Conservation (phyloP, 1,284 basidiomycete species). For the Kwoniella shivajii region DNA sequence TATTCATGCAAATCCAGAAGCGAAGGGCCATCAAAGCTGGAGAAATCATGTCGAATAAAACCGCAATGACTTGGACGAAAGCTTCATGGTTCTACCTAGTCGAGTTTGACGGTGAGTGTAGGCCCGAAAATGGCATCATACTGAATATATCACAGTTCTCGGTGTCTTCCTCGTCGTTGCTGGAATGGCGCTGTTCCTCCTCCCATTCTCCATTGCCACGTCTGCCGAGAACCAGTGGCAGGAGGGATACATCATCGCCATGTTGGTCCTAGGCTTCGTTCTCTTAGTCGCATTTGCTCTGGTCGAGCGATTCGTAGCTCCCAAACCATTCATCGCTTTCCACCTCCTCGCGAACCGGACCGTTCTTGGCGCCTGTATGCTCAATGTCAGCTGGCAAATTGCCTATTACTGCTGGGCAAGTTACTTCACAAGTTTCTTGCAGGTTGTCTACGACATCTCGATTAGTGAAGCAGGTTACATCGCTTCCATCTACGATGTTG, state of each 20-base stretch:
- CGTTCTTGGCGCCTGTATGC: constrained; percentile 48
- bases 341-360: constrained; percentile 47
- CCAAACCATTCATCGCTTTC: constrained; percentile 51
- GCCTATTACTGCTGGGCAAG: constrained; percentile 47
- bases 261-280: constrained; percentile 52
- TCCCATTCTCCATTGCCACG: constrained; percentile 52
- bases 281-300: constrained; percentile 46
- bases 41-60: constrained; percentile 18
- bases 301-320: constrained; percentile 46
- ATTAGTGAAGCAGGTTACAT: constrained; percentile 51
- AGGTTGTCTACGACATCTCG: constrained; percentile 50
- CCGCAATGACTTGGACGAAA: too few relatives aligned
- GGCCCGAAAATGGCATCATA: too few relatives aligned
- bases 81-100: constrained; percentile 48
- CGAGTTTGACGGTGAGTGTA: constrained; percentile 39
- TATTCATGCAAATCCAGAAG: constrained; percentile 38
- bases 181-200: constrained; percentile 50
- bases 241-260: constrained; percentile 48
- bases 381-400: constrained; percentile 49
- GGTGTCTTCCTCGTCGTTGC: constrained; percentile 51
- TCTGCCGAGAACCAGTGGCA: constrained; percentile 38
- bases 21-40: constrained; percentile 29
- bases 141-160: constrained; percentile 32
- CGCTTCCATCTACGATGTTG: constrained; percentile 50
- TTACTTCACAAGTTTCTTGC: constrained; percentile 46